phyloP scores from a whole-genome alignment of 805 yeast species.

The Metschnikowia peoriensis region DNA sequence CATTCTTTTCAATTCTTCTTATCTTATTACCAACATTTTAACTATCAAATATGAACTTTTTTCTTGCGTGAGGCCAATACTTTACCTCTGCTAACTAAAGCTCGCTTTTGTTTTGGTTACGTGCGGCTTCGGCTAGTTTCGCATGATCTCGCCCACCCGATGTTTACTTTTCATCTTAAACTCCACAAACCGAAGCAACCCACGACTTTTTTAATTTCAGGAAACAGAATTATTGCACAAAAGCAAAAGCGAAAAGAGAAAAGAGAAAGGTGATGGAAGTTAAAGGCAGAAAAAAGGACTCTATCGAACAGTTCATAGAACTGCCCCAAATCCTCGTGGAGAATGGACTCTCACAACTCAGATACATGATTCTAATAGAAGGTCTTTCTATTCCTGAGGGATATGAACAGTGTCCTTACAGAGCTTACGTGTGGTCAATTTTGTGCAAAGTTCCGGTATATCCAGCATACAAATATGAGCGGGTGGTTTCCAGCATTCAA shows the following conservation, averaged over 20 bases:
- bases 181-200: not conserved
- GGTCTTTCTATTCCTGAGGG: slow-evolving; percentile 42
- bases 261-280: slow-evolving; percentile 8
- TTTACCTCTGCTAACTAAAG: not conserved
- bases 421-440: slow-evolving; percentile 81
- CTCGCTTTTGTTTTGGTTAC: not conserved
- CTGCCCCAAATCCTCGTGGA: slow-evolving; percentile 44
- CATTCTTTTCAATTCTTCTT: too few relatives aligned
- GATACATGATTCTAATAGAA: slow-evolving; percentile 40
- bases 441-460: slow-evolving; percentile 62
- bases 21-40: not conserved
- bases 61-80: not conserved
- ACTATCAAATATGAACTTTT: not conserved
- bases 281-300: slow-evolving; percentile 48
- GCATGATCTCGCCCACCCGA: not conserved
- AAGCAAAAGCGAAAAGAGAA: not conserved
- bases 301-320: slow-evolving; percentile 50
- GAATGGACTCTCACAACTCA: slow-evolving; percentile 50
- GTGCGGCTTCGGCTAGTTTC: not conserved
- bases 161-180: not conserved
- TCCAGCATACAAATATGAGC: slow-evolving; percentile 53
- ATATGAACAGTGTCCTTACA: slow-evolving; percentile 58
- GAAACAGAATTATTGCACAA: not conserved
- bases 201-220: not conserved
- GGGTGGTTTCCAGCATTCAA: slow-evolving; percentile 52